Evolutionary conservation across 1,284 basidiomycete genomes (phyloP), one percentile per base, ranked within the genome.

Genomic region (Apiotrichum domesticum): DNA sequence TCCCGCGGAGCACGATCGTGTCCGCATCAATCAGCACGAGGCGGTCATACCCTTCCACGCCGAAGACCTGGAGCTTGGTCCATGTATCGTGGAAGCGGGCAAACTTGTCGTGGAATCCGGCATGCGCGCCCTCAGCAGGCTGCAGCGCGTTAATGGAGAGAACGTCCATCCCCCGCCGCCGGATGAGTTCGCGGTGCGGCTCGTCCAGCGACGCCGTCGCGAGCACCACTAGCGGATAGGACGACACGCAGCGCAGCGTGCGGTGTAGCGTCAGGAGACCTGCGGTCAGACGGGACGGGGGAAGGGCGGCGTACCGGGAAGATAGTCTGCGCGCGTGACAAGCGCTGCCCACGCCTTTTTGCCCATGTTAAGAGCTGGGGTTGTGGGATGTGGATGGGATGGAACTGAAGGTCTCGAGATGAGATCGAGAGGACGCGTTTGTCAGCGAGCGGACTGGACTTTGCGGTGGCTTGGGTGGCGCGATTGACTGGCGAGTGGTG

Each of bases 1-100:
- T 95, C 62, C 89, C 90, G 47, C 79, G 81, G 70, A 83, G 78
- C 29, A 96, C 81, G 56, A 96, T 81, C 90, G 98, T 98, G 77
- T 97, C 94, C 13, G 85, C 84, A 71, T 97, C 94, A 51, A 97
- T 79, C 47, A 96, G 79, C 46, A 93, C 86, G 45, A 96, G 79
- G 13, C 89, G 84, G 84, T 90, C 85, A 73, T 84, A 95, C 66
- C 87, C 83, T 2, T 72, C 75, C 61, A 95, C 73, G 62, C 85
- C 87, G 68, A 92, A 94, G 1, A 80, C 87, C 67, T 86, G 83
- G 52, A 96, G 76, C 74, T 96, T 96, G 3, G 88, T 88, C 92
- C 92, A 96, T 4, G 90, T 90, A 70, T 95, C 90, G 21, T 77
- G 78, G 70, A 96, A 92, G 47, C 92, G 80, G 14, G 52, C 59